Evolutionary conservation across 192 early-diverging fungal genomes (phyloP).

Genomic region (Podila minutissima): DNA sequence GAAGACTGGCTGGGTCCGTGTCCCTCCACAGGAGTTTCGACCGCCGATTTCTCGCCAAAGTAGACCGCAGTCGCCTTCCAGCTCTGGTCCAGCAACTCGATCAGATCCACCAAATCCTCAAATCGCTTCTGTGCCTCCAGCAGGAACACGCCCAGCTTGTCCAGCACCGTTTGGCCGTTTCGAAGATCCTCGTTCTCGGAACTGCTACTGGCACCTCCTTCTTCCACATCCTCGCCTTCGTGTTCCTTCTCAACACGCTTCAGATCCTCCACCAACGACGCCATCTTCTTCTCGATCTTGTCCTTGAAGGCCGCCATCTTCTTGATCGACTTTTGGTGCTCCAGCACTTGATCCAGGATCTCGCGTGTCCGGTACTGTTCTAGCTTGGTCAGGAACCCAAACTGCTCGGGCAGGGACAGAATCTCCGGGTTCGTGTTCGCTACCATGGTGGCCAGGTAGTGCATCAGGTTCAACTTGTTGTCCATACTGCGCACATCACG

Average conservation of each 20-base stretch:
- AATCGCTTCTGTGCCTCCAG: conserved; percentile 27
- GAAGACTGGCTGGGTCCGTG: background rate
- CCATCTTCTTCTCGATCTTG: conserved; percentile 12
- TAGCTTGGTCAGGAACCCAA: conserved; percentile 24
- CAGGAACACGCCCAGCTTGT: conserved; percentile 29
- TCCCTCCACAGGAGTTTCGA: background rate
- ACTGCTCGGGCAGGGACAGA: conserved; percentile 28
- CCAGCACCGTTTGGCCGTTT: conserved; percentile 8
- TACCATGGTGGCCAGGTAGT: conserved; percentile 47
- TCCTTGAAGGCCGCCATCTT: conserved; percentile 9
- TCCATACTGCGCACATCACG: conserved; percentile 42
- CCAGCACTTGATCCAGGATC: conserved; percentile 42
- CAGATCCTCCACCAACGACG: background rate
- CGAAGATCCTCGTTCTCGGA: conserved; percentile 6
- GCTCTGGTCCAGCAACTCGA: conserved; percentile 25
- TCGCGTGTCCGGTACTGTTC: conserved; percentile 40
- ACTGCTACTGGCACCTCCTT: too few relatives aligned
- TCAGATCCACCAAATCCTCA: conserved; percentile 32
- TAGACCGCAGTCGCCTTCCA: conserved; percentile 42
- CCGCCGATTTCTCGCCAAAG: conserved; percentile 46
- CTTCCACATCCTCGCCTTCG: background rate
- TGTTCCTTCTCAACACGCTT: background rate
- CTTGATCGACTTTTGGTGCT: conserved; percentile 34
- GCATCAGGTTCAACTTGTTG: conserved; percentile 48
- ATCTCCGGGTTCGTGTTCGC: conserved; percentile 41